Conservation (phyloP, 495 filamentous ascomycete genomes). For the Penicillium lagena region DNA sequence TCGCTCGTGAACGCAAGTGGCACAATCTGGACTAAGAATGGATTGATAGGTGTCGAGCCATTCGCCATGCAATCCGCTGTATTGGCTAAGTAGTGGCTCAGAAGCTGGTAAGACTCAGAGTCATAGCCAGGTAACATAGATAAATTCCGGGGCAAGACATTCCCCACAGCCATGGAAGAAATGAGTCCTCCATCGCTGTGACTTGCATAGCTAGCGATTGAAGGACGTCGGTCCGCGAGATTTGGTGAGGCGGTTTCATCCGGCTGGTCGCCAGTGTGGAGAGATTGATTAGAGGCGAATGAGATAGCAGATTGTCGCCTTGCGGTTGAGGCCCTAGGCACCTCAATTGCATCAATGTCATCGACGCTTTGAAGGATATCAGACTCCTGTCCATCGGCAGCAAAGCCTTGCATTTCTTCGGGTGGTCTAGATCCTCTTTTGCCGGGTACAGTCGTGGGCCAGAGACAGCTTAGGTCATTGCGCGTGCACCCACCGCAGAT, state of each 20-base stretch:
- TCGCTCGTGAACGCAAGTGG: slow-evolving; percentile 33
- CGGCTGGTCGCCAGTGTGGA: neutral
- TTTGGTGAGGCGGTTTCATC: neutral
- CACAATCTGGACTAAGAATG: slow-evolving; percentile 31
- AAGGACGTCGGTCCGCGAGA: no score
- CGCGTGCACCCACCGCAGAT: slow-evolving; percentile 52
- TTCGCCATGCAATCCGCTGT: slow-evolving; percentile 36
- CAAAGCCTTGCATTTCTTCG: neutral
- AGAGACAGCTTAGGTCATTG: slow-evolving; percentile 26
- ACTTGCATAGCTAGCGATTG: no score
- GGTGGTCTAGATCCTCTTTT: slow-evolving; percentile 7
- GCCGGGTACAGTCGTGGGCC: slow-evolving; percentile 19
- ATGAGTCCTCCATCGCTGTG: slow-evolving; percentile 1
- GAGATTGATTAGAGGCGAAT: slow-evolving; percentile 9
- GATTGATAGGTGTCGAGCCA: slow-evolving; percentile 30
- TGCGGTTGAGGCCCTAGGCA: slow-evolving; percentile 6
- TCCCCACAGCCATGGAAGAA: slow-evolving; percentile 7
- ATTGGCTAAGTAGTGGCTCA: slow-evolving; percentile 30
- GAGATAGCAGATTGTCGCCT: slow-evolving; percentile 11
- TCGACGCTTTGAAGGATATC: slow-evolving; percentile 5
- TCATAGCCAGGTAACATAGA: slow-evolving; percentile 31
- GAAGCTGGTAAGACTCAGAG: slow-evolving; percentile 24
- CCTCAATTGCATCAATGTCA: slow-evolving; percentile 3
- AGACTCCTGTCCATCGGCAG: neutral
- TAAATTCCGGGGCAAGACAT: slow-evolving; percentile 20